Evolutionary conservation across 495 filamentous ascomycete genomes (phyloP).

Genomic region (Neurospora sp.): DNA sequence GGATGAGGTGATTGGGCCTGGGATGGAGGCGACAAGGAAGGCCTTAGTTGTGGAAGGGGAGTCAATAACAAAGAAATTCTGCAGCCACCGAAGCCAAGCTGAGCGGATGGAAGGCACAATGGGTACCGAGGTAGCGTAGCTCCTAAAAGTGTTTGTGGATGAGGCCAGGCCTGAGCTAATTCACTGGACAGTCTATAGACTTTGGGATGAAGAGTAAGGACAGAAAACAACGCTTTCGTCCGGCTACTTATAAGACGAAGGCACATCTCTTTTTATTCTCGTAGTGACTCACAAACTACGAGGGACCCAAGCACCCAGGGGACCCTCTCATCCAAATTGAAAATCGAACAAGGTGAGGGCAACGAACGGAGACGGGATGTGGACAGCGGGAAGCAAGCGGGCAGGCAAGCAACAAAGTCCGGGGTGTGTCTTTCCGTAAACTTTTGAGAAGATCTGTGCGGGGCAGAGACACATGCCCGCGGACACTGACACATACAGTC

Average conservation of each 20-base stretch:
- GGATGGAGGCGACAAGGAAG: not conserved
- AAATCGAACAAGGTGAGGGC: not conserved
- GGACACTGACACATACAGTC: not conserved
- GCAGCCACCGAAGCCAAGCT: not conserved
- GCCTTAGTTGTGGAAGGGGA: not conserved
- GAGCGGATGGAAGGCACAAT: not conserved
- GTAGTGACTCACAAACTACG: not conserved
- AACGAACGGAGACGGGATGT: not conserved
- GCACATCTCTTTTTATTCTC: not conserved
- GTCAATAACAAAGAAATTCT: slow-evolving; percentile 6
- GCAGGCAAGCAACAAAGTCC: not conserved
- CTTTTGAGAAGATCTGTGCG: not conserved
- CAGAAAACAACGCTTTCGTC: not conserved
- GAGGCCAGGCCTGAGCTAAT: not conserved
- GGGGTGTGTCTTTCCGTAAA: not conserved
- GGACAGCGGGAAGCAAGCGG: not conserved
- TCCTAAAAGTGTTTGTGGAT: not conserved
- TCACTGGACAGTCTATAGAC: not conserved
- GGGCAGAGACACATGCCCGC: not conserved
- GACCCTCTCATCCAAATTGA: not conserved
- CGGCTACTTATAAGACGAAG: not conserved
- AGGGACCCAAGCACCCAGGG: not conserved
- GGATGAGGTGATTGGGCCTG: not conserved
- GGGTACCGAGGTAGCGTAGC: not conserved
- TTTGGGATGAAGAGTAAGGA: not conserved